Base-by-base conservation (phyloP, 148 eudicot genomes). In the Camellia granthamiana region DNA sequence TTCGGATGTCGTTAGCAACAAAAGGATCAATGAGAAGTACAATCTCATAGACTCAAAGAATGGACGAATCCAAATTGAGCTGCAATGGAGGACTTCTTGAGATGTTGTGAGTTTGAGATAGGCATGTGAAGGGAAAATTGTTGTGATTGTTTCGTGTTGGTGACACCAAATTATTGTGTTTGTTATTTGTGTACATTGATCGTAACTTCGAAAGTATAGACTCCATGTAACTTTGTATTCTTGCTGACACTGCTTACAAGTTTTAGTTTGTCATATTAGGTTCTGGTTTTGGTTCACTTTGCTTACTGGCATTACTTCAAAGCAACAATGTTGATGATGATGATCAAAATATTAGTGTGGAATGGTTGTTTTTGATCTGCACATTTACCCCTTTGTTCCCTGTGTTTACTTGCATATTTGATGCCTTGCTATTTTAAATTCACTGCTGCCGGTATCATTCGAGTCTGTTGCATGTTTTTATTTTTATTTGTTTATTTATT, bases 41-140 rank as follows among this genome's bases (percentile, higher is more conserved):
- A 90, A 94, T 80, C 92, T 92, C 74, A 93, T 95, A 51, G 98
- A 91, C 86, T 95, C 98, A 0, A 93, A 85, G 89, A 93, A 95
- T 72, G 98, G 98, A 6, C 81, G 85, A 23, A 82, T 95, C 62
- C 95, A 91, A 72, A 88, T 95, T 21, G 98, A 95, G 88, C 87
- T 95, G 76, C 91, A 91, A 54, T 95, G 98, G 98, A 88, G 87
- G 82, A 83, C 95, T 8, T 81, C 91, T 63, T 5, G 54, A 2
- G 54, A 6, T 10, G 7, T 23, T 13, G 41, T 12, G 7, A 10
- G 56, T 15, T 70, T n/a, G 56, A 14, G 56, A 70, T 47, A 4
- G 55, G 16, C 38, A 47, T 47, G 3, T 70, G 74, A 70, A n/a
- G 49, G 16, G 54, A 69, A 46, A 70, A 38, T 56, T 70, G 5